Evolutionary conservation across 768 basidiomycete genomes (phyloP), one percentile per base, ranked within the genome.

Genomic region (Boletus rubroflammeus): DNA sequence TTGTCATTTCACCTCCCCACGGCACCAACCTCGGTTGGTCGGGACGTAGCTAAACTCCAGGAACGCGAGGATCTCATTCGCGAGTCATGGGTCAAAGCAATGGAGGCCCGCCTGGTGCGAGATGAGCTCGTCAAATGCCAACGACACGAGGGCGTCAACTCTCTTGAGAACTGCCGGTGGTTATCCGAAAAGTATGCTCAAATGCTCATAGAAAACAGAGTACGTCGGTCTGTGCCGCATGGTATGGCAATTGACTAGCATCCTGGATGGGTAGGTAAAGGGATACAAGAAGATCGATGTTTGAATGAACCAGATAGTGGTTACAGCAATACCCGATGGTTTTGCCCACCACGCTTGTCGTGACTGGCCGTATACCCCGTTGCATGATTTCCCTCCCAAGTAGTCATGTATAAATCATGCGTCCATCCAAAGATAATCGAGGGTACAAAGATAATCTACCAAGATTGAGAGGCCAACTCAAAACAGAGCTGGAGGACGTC

Each of bases 51-150:
- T 17, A 83, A 80, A 67, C 71, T 88, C 47, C 73, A 81, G 62
- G 80, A 79, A 61, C 86, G 90, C 38, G 93, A 96, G 57, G 74
- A 82, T 43, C 76, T 81, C 71, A 77, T 98, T 66, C 84, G 90
- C 48, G 94, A 98, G 75, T 90, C 90, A 47, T 98, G 95, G 95
- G 81, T 97, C 31, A 87, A 85, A 62, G 86, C 90, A 21, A 96
- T 98, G 93, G 94, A 97, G 72, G 83, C 85, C 31, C 84, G 90
- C 45, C 77, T 98, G 54, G 92, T 97, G 44, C 84, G 85, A 56
- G 88, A 91, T 54, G 90, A 95, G 70, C 82, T 98, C 51, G 79
- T 83, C 53, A 93, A 91, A 72, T 98, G 95, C 75, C 91, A 94
- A 65, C 80, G 82, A 62, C 79, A 81, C 7, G 95, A 98, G 75